These are phyloP conservation scores for Clavariopsis aquatica DNA, from an alignment of 495 filamentous ascomycete genomes.

Conservation along the genomic window DNA sequence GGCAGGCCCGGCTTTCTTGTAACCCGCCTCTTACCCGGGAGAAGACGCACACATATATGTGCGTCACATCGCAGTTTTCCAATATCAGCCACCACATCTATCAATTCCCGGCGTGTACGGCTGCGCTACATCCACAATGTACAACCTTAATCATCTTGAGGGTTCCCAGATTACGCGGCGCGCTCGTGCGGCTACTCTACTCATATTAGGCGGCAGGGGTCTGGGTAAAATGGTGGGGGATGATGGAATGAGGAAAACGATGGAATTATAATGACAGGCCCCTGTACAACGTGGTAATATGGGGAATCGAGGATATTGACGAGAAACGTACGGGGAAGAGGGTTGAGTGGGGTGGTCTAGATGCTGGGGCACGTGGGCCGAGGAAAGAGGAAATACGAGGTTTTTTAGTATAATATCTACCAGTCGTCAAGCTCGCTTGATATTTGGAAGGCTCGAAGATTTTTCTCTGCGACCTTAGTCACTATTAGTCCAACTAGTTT, in stretches of 20 bases:
- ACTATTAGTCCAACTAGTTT: too few species aligned
- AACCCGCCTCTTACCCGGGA: conserved; percentile 4
- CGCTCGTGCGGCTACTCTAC: not conserved
- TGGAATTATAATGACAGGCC: not conserved
- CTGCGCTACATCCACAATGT: conserved; percentile 17
- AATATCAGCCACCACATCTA: conserved; percentile 9
- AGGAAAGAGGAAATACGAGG: not conserved
- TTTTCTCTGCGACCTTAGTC: too few species aligned
- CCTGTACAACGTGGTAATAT: not conserved
- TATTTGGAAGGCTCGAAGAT: too few species aligned
- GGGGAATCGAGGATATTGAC: not conserved
- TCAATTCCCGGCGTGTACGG: not conserved
- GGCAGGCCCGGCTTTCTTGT: not conserved
- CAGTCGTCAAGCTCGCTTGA: too few species aligned
- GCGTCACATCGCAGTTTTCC: conserved; percentile 24
- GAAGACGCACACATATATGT: conserved; percentile 3
- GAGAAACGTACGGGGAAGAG: not conserved
- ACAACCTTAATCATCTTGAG: too few species aligned
- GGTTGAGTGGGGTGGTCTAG: not conserved
- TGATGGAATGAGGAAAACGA: not conserved
- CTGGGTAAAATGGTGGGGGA: not conserved
- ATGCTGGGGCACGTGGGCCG: not conserved
- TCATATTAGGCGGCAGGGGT: not conserved
- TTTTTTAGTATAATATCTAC: too few species aligned
- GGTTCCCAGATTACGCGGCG: conserved; percentile 16